Percentiles rank a stretch among this genome's conserved stretches.
Conservation (phyloP, 2,329 filamentous ascomycete species). For the Ceratocystis papillata region DNA sequence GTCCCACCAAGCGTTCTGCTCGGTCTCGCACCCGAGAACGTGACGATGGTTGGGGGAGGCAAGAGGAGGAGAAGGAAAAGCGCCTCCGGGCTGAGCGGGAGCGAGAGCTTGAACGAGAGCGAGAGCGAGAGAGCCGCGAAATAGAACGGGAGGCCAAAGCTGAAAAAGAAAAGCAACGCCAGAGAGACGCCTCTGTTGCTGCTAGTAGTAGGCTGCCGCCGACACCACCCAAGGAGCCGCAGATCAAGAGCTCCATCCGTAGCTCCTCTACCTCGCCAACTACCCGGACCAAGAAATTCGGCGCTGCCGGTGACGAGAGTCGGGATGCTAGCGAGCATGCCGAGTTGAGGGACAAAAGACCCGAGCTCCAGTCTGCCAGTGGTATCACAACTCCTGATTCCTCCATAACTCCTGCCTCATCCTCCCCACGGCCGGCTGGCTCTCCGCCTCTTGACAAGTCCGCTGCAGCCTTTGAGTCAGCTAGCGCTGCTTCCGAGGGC, state of each 20-base stretch:
- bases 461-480: neutral
- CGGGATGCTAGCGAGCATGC: neutral
- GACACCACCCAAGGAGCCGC: conserved; percentile 14
- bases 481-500: neutral
- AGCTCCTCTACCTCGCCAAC: neutral
- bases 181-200: neutral
- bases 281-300: neutral
- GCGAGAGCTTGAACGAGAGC: neutral
- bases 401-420: neutral
- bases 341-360: neutral
- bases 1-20: conserved; percentile 4
- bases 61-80: conserved; percentile 8
- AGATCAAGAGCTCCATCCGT: conserved; percentile 6
- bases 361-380: neutral
- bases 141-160: neutral
- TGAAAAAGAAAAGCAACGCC: neutral
- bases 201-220: conserved; percentile 2
- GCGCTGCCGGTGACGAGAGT: neutral
- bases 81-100: neutral
- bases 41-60: neutral
- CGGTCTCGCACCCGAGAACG: conserved; percentile 13
- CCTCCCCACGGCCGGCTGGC: neutral
- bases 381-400: neutral
- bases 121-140: conserved; percentile 9
- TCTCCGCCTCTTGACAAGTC: neutral